Conservation (phyloP, 306 rosid species). For the Cucumis sativus region Cucumber_9930_V3 NC_026659.2:25963501-25964000, state of each 20-base stretch:
- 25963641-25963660: not conserved
- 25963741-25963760: not conserved
- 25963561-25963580: slow-evolving; percentile 93
- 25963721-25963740: not conserved
- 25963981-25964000: not conserved
- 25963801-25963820: not conserved
- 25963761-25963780: not conserved
- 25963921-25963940: not conserved
- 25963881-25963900: not conserved
- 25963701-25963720: not conserved
- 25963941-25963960: not conserved
- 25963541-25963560: slow-evolving; percentile 91
- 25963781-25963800: not conserved
- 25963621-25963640: slow-evolving; percentile 39
- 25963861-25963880: not conserved
- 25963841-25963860: not conserved
- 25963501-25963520: slow-evolving; percentile 91
- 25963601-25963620: slow-evolving; percentile 95
- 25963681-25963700: not conserved
- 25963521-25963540: slow-evolving; percentile 64
- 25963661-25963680: not conserved
- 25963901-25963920: not conserved
- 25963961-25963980: not conserved
- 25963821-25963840: not conserved
- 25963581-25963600: slow-evolving; percentile 95